phyloP scores from a whole-genome alignment of 1,139 yeast species.

The Hyphopichia wangnamkhiaoensis region DNA sequence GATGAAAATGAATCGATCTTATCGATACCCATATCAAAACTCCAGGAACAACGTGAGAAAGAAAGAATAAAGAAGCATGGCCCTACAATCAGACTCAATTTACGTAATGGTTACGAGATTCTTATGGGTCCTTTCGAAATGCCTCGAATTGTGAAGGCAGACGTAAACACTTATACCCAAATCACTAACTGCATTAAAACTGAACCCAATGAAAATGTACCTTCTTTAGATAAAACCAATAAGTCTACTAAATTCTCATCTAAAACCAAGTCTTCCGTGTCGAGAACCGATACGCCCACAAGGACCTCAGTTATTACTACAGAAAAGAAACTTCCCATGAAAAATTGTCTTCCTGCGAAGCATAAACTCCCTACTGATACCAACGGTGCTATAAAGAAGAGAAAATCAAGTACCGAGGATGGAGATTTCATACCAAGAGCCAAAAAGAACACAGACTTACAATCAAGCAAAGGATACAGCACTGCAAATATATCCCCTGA shows the following conservation, averaged over 20 bases:
- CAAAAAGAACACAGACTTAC: slow-evolving; percentile 2
- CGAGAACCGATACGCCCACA: no score
- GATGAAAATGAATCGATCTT: slow-evolving; percentile 20
- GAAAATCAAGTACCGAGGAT: background rate
- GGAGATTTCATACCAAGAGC: background rate
- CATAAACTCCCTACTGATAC: no score
- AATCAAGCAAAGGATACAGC: background rate
- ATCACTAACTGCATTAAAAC: no score
- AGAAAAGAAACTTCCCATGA: no score
- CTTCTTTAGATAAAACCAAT: no score
- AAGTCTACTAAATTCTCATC: no score
- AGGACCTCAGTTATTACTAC: no score
- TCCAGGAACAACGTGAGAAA: slow-evolving; percentile 19
- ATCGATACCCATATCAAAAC: slow-evolving; percentile 16
- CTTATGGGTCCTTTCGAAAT: slow-evolving; percentile 32
- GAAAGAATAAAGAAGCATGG: slow-evolving; percentile 23
- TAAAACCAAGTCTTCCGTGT: no score
- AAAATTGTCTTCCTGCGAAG: no score
- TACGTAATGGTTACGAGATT: slow-evolving; percentile 30
- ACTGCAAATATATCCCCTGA: slow-evolving; percentile 1
- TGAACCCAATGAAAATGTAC: no score
- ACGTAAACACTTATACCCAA: no score
- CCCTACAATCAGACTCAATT: slow-evolving; percentile 25
- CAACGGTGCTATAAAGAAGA: no score
- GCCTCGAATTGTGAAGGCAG: slow-evolving; percentile 21